Base-by-base conservation (phyloP, 2,329 filamentous ascomycete species). In the Fusarium metavorans region DNA sequence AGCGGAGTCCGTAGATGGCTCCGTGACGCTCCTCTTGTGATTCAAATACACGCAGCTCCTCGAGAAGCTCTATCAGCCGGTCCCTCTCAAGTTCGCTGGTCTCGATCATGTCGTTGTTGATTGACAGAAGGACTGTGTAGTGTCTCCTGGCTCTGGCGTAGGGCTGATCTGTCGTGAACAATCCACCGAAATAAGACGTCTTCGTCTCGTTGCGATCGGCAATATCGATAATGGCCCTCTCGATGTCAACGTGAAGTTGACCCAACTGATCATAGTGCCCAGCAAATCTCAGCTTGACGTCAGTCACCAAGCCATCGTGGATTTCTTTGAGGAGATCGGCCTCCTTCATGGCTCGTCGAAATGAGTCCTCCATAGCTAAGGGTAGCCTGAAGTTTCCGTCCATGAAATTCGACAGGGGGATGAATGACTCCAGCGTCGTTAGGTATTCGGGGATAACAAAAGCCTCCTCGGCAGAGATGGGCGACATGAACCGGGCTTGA, bases 381-480 rank as follows among this genome's bases (percentile, higher is more conserved):
- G 48, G 6, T 4, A 52, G 48, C 18, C 10, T 10, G 48, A 27
- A 30, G 48, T 32, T 32, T 52, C 2, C 27, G 18, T 52, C 11
- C 18, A 30, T 32, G 27, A 20, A 1, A 52, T n/a, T 14, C 27
- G 5, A 52, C 48, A 18, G 27, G 48, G 18, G 13, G 11, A 32
- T 20, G 18, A 27, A 52, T 32, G 18, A 30, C 48, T 52, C 6
- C 10, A 52, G 10, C 27, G 10, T 52, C 9, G 18, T 30, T 13
- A 52, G 48, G 32, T 52, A 52, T 52, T 52, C 48, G 13, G 48
- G 48, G 48, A 52, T 32, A 52, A 52, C 48, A 32, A 30, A 30
- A 13, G 48, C 48, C 18, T 52, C 18, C 48, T 52, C 25, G 27
- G 48, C 27, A 52, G 48, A 52, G 27, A 52, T 52, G 18, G 48